Conservation (phyloP, 345 rosid genomes). For the Physaria fendleri region DNA sequence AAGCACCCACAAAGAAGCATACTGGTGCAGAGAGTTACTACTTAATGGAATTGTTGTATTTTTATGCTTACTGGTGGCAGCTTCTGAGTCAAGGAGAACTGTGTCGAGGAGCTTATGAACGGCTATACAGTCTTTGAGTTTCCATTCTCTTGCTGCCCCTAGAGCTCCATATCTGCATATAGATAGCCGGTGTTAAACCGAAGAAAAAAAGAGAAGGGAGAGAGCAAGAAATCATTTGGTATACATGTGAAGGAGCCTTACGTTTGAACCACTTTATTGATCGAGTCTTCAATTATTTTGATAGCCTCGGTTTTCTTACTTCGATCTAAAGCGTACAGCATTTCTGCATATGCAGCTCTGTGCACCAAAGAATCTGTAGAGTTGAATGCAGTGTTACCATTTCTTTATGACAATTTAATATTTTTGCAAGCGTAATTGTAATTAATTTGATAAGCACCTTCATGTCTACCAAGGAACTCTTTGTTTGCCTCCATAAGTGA, state of each 20-base stretch:
- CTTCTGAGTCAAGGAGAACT: constrained; percentile 52
- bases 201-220: neutral
- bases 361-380: constrained; percentile 81
- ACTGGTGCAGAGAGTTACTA: neutral
- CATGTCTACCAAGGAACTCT: constrained; percentile 63
- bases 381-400: constrained; percentile 1
- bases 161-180: constrained; percentile 51
- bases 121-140: constrained; percentile 72
- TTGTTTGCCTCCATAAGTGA: constrained; percentile 72
- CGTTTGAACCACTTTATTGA: constrained; percentile 48
- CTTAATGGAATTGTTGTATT: too few relatives aligned
- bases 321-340: constrained; percentile 61
- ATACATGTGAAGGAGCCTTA: constrained; percentile 25
- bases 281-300: constrained; percentile 70
- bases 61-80: constrained; percentile 81
- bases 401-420: neutral
- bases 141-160: constrained; percentile 67
- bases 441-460: constrained; percentile 39
- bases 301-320: constrained; percentile 62
- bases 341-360: constrained; percentile 91
- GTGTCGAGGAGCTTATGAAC: constrained; percentile 60
- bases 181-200: neutral
- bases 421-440: neutral
- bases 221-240: neutral
- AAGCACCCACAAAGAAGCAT: too few relatives aligned